A percentile compares a stretch with the other conserved stretches of the same genome.
These are phyloP conservation scores for Corymbia calophylla DNA, from an alignment of 441 rosid species.

Conservation along the genomic window DNA sequence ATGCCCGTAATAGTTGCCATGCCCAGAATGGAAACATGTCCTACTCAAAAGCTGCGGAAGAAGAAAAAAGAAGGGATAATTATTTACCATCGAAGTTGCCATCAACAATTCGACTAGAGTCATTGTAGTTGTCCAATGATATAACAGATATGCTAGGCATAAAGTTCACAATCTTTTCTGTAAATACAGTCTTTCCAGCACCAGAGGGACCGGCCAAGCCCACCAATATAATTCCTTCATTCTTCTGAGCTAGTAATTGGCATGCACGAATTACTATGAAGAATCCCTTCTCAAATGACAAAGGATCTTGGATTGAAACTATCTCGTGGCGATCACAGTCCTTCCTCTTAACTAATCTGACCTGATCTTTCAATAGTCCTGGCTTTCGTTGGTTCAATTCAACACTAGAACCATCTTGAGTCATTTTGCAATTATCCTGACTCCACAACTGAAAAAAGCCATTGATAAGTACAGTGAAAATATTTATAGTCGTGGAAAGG, in stretches of 20 bases:
- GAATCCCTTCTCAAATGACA: conserved; percentile 94
- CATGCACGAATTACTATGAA: conserved; percentile 81
- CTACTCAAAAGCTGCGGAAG: not conserved
- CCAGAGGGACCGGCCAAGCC: conserved; percentile 99
- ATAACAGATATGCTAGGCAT: conserved; percentile 89
- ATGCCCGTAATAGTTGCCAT: not conserved
- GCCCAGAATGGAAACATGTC: not conserved
- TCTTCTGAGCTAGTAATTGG: conserved; percentile 79
- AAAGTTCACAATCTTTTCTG: conserved; percentile 84
- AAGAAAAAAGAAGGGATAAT: not conserved
- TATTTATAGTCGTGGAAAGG: not conserved
- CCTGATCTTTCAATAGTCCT: conserved; percentile 90
- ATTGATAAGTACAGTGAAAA: not conserved
- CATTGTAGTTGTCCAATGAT: conserved; percentile 95
- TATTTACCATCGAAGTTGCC: conserved; percentile 90
- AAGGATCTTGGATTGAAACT: conserved; percentile 54
- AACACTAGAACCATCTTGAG: conserved; percentile 38
- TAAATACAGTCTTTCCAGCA: conserved; percentile 90
- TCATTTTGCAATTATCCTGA: conserved; percentile 22
- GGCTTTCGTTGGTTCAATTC: conserved; percentile 50
- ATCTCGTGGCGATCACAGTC: conserved; percentile 63
- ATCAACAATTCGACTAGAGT: conserved; percentile 82
- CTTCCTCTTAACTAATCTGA: conserved; percentile 63
- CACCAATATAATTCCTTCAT: conserved; percentile 74
- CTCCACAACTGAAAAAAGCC: not conserved